Evolutionary conservation across 768 basidiomycete species (phyloP), one percentile per base, ranked within the genome.

Genomic region (Macrolepiota albuminosa): DNA sequence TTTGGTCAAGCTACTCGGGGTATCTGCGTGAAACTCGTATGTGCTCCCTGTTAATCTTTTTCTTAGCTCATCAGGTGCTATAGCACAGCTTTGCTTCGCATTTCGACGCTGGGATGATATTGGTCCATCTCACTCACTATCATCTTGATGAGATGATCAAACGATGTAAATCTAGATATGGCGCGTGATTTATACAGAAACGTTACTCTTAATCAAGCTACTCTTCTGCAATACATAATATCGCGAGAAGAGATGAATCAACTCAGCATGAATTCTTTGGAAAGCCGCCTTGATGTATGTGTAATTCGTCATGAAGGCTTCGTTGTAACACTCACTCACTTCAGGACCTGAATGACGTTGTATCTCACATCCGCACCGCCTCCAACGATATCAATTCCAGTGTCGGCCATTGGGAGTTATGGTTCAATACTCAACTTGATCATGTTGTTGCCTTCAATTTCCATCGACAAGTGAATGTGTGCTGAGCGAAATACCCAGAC

Each of bases 1-100:
- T 86, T 66, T 92, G 90, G 90, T 90, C 90, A 4, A 90, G 88
- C 58, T 91, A 91, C 70, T 92, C 90, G 2, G 90, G 90, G 0
- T 91, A 92, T 71, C 77, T 92, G 54, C 82, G 89, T 47, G 89
- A 91, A 77, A 78, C 89, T 58, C 83, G 89, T 88, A 68, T 70
- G 88, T 83, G 46, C 26, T 45, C 39, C 39, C 56, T 29, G 11
- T 16, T 36, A 29, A 14, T 29, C n/a, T 63, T 49, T 53, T 57
- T 54, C 37, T 37, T 31, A 14, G 26, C 33, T 56, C 18, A 46
- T 36, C 18, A 3, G 29, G 4, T 46, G 29, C 40, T 51, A 39
- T 59, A 91, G 89, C 88, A 36, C 88, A 90, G 74, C 77, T 91
- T 21, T 91, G 90, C 71, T 84, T 84, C 69, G 86, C 88, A 4